Evolutionary conservation across 176 grass and related monocot species (phyloP).

Genomic region (Paspalum notatum): DNA sequence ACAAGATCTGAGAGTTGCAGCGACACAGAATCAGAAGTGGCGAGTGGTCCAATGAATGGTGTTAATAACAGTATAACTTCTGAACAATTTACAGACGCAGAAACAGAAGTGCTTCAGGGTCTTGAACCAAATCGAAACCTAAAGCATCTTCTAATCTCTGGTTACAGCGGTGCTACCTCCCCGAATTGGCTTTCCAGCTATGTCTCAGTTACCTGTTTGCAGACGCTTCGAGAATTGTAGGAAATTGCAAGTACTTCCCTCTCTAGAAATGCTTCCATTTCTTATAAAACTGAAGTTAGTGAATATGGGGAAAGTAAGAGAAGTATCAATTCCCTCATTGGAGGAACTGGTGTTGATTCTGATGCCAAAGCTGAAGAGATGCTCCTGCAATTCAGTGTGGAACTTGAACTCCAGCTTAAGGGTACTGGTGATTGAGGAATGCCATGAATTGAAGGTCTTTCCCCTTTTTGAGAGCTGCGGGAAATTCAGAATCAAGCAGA

Average conservation of each 20-base stretch:
- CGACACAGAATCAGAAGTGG: neutral
- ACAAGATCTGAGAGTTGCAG: neutral
- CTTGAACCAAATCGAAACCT: constrained; percentile 41
- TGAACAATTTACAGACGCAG: neutral
- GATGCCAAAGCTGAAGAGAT: constrained; percentile 27
- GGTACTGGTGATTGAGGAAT: neutral
- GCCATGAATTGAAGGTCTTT: neutral
- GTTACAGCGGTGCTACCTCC: constrained; percentile 27
- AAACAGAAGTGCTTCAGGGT: constrained; percentile 36
- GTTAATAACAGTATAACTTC: neutral
- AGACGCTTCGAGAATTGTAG: constrained; percentile 27
- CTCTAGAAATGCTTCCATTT: neutral
- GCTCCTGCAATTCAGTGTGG: neutral
- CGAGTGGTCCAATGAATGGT: neutral
- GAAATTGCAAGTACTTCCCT: constrained; percentile 10
- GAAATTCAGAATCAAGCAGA: neutral
- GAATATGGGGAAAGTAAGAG: neutral
- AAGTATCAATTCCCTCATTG: constrained; percentile 28
- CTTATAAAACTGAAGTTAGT: constrained; percentile 22
- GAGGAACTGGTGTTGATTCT: constrained; percentile 22
- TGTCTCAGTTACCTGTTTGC: constrained; percentile 11
- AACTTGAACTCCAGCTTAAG: constrained; percentile 27
- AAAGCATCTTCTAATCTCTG: constrained; percentile 32
- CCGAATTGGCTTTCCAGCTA: constrained; percentile 26
- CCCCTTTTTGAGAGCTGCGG: neutral